Percentiles rank a stretch among this genome's conserved stretches.
Conservation (phyloP, 352 stramenopile genomes). For the Globisporangium polare region DNA sequence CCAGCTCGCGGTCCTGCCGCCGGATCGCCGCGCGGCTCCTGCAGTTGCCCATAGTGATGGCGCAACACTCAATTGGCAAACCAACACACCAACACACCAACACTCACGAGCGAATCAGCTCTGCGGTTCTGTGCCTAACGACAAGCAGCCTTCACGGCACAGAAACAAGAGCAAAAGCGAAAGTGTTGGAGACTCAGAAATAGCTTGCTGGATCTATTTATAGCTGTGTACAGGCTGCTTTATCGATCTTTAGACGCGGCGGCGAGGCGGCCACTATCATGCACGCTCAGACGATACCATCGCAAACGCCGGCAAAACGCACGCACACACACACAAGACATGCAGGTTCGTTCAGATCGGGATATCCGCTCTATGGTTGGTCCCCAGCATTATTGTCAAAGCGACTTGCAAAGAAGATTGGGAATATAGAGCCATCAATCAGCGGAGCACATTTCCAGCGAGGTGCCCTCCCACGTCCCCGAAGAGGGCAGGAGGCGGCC, state of each 20-base stretch:
- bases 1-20: slow-evolving; percentile 25
- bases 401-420: slow-evolving; percentile 88
- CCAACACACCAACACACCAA: too few species aligned
- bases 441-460: slow-evolving; percentile 78
- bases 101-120: too few species aligned
- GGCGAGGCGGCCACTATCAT: not conserved
- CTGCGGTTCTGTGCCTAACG: not conserved
- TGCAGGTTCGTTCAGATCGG: slow-evolving; percentile 12
- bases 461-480: slow-evolving; percentile 9
- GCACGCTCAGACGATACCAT: not conserved
- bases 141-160: not conserved
- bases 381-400: slow-evolving; percentile 88
- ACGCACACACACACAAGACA: slow-evolving; percentile 2
- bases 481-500: slow-evolving; percentile 13
- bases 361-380: slow-evolving; percentile 88
- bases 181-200: not conserved
- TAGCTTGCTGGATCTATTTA: not conserved
- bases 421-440: slow-evolving; percentile 92
- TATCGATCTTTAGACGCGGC: not conserved
- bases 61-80: not conserved
- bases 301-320: too few species aligned
- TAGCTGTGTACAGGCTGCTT: not conserved
- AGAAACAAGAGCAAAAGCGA: not conserved
- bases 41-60: slow-evolving; percentile 16
- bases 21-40: slow-evolving; percentile 19